Evolutionary conservation across 306 rosid genomes (phyloP).

Genomic region (Gynostemma pentaphyllum): DNA sequence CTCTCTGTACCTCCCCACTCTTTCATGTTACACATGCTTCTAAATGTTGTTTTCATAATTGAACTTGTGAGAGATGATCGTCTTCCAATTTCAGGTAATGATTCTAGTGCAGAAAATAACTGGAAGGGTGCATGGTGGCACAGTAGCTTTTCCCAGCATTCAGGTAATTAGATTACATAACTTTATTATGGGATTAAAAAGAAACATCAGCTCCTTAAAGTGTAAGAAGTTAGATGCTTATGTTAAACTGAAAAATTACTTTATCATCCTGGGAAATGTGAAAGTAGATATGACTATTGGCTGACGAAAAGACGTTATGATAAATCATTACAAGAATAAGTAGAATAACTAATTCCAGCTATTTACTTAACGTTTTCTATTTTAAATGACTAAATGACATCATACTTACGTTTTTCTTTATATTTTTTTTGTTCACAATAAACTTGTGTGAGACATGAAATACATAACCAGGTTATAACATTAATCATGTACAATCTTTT

Average conservation of each 20-base stretch:
- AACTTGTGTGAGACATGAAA: background rate
- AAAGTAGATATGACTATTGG: background rate
- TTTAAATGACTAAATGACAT: background rate
- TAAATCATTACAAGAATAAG: background rate
- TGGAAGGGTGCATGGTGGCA: conserved; percentile 99
- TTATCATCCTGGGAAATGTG: background rate
- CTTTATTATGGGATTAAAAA: conserved; percentile 9
- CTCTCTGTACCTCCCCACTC: background rate
- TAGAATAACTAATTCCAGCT: background rate
- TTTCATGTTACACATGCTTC: background rate
- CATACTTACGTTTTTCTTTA: background rate
- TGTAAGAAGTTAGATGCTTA: conserved; percentile 12
- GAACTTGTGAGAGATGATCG: conserved; percentile 9
- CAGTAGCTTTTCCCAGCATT: conserved; percentile 61
- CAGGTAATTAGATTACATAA: conserved; percentile 39
- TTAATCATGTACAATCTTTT: background rate
- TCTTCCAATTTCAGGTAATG: conserved; percentile 48
- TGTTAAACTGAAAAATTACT: background rate
- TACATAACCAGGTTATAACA: background rate
- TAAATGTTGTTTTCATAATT: background rate
- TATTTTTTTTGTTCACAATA: background rate
- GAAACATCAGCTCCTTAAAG: background rate
- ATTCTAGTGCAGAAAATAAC: conserved; percentile 77
- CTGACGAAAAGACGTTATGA: background rate
- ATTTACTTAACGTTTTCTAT: background rate